A percentile compares a stretch with the other conserved stretches of the same genome.
Conservation (phyloP, 2,329 filamentous ascomycete genomes). For the Fusarium phyllophilum region DNA sequence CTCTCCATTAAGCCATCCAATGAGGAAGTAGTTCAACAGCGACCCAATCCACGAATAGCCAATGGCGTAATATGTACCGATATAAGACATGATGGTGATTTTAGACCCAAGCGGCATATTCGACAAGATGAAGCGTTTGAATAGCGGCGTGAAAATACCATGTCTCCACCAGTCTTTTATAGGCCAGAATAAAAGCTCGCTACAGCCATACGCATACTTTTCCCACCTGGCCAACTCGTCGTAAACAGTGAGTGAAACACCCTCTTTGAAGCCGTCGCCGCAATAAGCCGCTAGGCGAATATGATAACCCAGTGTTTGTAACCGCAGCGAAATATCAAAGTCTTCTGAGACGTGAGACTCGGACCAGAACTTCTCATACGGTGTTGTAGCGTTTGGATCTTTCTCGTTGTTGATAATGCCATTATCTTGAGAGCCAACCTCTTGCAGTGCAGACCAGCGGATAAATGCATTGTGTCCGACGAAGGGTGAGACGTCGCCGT, state of each 20-base stretch:
- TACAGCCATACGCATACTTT: constrained; percentile 77
- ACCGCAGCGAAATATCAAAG: constrained; percentile 73
- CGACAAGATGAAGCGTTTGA: not conserved
- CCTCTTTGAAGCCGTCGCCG: constrained; percentile 76
- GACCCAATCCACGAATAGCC: constrained; percentile 61
- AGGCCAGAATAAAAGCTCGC: constrained; percentile 76
- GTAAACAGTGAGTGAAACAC: constrained; percentile 77
- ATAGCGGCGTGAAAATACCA: not conserved
- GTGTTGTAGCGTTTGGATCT: not conserved
- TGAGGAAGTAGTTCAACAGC: constrained; percentile 76
- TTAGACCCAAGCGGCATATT: constrained; percentile 37
- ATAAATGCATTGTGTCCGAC: constrained; percentile 82
- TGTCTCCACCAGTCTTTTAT: constrained; percentile 46
- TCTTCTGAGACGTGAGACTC: constrained; percentile 81
- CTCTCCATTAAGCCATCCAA: constrained; percentile 74
- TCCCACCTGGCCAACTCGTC: constrained; percentile 78
- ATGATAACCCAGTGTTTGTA: constrained; percentile 75
- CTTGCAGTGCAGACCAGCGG: constrained; percentile 61
- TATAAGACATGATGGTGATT: not conserved
- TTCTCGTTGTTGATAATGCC: constrained; percentile 42
- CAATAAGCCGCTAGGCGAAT: constrained; percentile 76
- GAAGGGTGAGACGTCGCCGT: constrained; percentile 78
- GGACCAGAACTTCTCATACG: constrained; percentile 70
- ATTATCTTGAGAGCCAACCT: constrained; percentile 49
- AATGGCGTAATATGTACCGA: constrained; percentile 67